phyloP scores from a whole-genome alignment of 1,139 yeast genomes.

The Pichia sp. region DNA sequence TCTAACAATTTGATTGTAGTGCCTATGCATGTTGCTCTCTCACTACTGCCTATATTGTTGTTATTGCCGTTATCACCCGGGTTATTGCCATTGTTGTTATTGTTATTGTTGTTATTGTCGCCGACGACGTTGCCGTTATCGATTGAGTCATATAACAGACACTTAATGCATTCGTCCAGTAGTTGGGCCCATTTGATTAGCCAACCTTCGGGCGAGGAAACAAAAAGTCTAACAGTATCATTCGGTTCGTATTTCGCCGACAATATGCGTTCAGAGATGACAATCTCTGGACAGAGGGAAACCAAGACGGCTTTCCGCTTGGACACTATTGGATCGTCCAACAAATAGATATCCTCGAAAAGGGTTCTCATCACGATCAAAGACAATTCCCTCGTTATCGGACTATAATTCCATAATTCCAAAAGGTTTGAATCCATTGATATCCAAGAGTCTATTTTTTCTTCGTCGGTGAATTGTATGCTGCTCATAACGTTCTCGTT shows the following conservation, averaged over 20 bases:
- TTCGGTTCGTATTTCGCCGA: constrained; percentile 69
- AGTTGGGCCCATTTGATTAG: constrained; percentile 68
- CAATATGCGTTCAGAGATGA: constrained; percentile 66
- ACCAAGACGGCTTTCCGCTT: constrained; percentile 73
- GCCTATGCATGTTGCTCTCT: constrained; percentile 18
- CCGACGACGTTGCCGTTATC: background rate
- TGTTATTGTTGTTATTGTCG: background rate
- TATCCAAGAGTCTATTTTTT: constrained; percentile 71
- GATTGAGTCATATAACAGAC: constrained; percentile 16
- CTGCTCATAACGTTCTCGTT: constrained; percentile 29
- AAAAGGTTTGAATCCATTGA: constrained; percentile 79
- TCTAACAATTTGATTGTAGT: constrained; percentile 69
- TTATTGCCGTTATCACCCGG: background rate
- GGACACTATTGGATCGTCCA: constrained; percentile 88
- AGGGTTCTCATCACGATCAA: constrained; percentile 76
- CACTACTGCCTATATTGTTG: background rate
- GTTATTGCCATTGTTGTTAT: background rate
- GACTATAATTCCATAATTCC: constrained; percentile 65
- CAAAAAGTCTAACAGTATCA: constrained; percentile 54
- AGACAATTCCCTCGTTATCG: constrained; percentile 67
- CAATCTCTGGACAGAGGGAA: constrained; percentile 78
- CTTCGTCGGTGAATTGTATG: constrained; percentile 35
- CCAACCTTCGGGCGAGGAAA: constrained; percentile 81
- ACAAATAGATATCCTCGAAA: constrained; percentile 88
- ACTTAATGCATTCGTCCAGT: constrained; percentile 48